Percentiles rank a stretch among this genome's conserved stretches.
Evolutionary conservation across 345 rosid genomes (phyloP).

Genomic region (Syzygium oleosum): DNA sequence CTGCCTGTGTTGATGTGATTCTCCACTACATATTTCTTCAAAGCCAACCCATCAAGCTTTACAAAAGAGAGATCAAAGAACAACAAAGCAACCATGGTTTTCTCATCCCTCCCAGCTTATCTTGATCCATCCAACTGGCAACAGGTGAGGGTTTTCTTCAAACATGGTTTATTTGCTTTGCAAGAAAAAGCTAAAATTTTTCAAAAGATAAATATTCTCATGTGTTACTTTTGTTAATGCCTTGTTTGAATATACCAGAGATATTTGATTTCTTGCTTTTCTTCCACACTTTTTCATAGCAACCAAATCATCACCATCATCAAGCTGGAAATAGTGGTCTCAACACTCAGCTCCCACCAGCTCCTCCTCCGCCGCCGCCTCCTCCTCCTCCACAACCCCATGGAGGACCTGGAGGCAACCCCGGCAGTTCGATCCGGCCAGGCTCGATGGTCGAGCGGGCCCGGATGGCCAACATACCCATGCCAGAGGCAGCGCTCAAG

Average conservation of each 20-base stretch:
- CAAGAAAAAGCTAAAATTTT: slow-evolving; percentile 7
- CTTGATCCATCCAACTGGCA: slow-evolving; percentile 99
- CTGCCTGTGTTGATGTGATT: slow-evolving; percentile 15
- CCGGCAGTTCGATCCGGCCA: slow-evolving; percentile 7
- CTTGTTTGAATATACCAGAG: slow-evolving; percentile 46
- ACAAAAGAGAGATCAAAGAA: slow-evolving; percentile 19
- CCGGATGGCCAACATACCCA: slow-evolving; percentile 26
- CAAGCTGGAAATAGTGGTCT: slow-evolving; percentile 17
- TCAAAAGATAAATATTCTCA: slow-evolving; percentile 27
- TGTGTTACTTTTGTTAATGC: slow-evolving; percentile 11
- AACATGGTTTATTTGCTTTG: slow-evolving; percentile 3
- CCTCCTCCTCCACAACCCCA: slow-evolving; percentile 29
- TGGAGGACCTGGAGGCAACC: slow-evolving; percentile 8
- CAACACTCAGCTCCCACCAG: slow-evolving; percentile 9
- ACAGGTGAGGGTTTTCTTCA: slow-evolving; percentile 5
- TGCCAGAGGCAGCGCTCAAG: slow-evolving; percentile 33
- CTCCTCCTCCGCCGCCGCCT: slow-evolving; percentile 24
- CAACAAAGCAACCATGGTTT: slow-evolving; percentile 46
- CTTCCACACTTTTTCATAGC: slow-evolving; percentile 29
- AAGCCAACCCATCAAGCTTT: slow-evolving; percentile 28
- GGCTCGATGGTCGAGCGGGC: slow-evolving; percentile 93
- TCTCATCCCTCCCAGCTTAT: slow-evolving; percentile 81
- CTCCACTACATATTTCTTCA: slow-evolving; percentile 21
- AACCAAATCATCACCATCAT: slow-evolving; percentile 39
- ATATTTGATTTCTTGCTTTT: slow-evolving; percentile 5